phyloP scores from a whole-genome alignment of 495 filamentous ascomycete genomes.

The Neurospora sp. region DNA sequence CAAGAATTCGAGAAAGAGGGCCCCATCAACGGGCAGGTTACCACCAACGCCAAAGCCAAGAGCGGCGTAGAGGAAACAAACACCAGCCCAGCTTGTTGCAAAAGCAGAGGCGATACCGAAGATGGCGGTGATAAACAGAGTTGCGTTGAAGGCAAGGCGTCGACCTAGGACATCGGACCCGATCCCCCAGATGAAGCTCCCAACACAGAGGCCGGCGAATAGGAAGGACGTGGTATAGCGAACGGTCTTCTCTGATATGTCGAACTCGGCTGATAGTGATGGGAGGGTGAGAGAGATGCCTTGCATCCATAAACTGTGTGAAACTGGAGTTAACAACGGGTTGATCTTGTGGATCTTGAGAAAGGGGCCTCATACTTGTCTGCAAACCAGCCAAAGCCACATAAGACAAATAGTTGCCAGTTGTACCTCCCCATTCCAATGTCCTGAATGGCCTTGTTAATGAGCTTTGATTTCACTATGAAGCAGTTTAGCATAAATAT shows the following conservation, averaged over 20 bases:
- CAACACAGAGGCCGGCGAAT: constrained; percentile 54
- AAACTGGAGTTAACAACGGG: background rate
- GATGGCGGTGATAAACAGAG: constrained; percentile 56
- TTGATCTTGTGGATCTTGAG: background rate
- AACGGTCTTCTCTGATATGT: constrained; percentile 39
- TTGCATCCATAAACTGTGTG: constrained; percentile 41
- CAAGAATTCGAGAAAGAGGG: constrained; percentile 71
- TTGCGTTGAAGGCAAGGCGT: constrained; percentile 68
- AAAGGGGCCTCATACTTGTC: constrained; percentile 36
- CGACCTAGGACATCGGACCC: constrained; percentile 65
- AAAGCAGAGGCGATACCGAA: constrained; percentile 64
- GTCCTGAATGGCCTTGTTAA: constrained; percentile 71
- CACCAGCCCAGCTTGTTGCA: constrained; percentile 56
- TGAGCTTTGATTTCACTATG: constrained; percentile 46
- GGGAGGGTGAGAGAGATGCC: constrained; percentile 69
- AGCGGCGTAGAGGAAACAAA: constrained; percentile 42
- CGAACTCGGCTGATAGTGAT: constrained; percentile 58
- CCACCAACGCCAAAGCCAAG: constrained; percentile 50
- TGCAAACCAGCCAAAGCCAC: constrained; percentile 67
- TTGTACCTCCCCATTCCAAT: constrained; percentile 86
- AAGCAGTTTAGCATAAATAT: constrained; percentile 11
- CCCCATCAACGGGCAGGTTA: constrained; percentile 73
- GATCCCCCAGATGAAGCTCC: constrained; percentile 74
- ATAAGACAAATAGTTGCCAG: constrained; percentile 73
- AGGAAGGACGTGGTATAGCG: constrained; percentile 43